Conservation (phyloP, 2,329 filamentous ascomycete genomes). For the Aspergillus aculeatinus region DNA sequence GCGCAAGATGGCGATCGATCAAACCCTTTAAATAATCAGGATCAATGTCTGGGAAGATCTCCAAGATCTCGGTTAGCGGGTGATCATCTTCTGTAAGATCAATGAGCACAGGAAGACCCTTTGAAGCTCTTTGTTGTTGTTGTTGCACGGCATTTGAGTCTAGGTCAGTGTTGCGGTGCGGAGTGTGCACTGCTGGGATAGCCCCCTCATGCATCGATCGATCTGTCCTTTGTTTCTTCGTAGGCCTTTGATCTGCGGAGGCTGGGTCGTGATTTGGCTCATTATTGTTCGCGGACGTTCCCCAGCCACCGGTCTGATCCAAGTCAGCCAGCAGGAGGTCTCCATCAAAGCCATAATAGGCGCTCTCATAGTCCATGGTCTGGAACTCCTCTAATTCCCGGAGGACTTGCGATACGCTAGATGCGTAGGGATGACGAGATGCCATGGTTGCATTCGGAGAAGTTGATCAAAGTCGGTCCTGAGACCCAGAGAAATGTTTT, state of each 20-base stretch:
- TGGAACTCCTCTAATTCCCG: not conserved
- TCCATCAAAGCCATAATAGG: not conserved
- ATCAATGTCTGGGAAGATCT: constrained; percentile 51
- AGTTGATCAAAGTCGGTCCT: not conserved
- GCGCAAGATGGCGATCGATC: constrained; percentile 24
- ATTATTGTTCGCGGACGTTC: not conserved
- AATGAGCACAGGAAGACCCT: not conserved
- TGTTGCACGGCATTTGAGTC: not conserved
- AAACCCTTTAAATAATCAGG: constrained; percentile 41
- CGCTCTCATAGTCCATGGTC: not conserved
- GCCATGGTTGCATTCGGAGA: not conserved
- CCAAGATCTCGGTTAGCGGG: constrained; percentile 38
- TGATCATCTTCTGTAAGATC: constrained; percentile 4
- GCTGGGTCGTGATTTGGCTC: not conserved
- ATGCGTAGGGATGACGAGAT: not conserved
- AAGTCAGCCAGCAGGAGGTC: not conserved
- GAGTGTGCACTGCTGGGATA: not conserved
- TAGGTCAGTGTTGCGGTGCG: not conserved
- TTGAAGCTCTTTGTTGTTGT: not conserved
- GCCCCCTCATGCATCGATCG: not conserved
- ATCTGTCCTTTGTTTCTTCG: not conserved
- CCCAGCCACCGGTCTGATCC: not conserved
- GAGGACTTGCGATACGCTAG: not conserved
- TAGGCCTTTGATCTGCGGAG: not conserved
- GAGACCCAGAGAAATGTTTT: not conserved